phyloP scores from a whole-genome alignment of 495 filamentous ascomycete species.

The Lasiosphaeris hirsuta region DNA sequence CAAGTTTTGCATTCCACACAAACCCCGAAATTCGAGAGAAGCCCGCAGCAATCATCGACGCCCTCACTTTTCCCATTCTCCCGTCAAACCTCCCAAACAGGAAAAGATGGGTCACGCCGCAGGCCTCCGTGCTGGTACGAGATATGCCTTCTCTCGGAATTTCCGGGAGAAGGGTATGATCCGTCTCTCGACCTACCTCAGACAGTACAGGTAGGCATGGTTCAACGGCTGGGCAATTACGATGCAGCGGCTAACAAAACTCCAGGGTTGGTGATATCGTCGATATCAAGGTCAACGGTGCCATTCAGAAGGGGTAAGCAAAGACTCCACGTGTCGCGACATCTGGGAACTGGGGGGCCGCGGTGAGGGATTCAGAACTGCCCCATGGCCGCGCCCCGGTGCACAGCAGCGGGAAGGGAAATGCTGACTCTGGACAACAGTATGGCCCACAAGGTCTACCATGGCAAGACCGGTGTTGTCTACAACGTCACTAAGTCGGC shows the following conservation, averaged over 20 bases:
- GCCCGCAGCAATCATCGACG: constrained; percentile 31
- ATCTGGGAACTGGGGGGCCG: background rate
- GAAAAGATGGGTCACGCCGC: constrained; percentile 89
- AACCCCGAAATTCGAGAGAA: constrained; percentile 31
- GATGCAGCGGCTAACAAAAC: constrained; percentile 30
- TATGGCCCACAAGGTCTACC: constrained; percentile 99
- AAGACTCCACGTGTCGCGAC: background rate
- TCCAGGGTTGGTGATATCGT: constrained; percentile 92
- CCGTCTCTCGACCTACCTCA: constrained; percentile 84
- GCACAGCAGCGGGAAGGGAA: constrained; percentile 1
- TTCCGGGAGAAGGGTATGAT: constrained; percentile 95
- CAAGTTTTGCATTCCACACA: constrained; percentile 34
- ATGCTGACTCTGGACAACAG: constrained; percentile 47
- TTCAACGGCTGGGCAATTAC: background rate
- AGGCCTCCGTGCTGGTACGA: constrained; percentile 92
- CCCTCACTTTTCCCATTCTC: constrained; percentile 37
- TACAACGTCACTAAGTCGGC: constrained; percentile 97
- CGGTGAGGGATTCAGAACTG: no score
- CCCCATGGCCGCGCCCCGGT: background rate
- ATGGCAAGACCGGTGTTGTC: constrained; percentile 96
- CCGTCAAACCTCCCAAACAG: constrained; percentile 36
- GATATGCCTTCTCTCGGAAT: constrained; percentile 88
- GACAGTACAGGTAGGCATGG: constrained; percentile 70
- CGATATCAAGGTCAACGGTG: constrained; percentile 94
- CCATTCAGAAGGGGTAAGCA: constrained; percentile 83